Evolutionary conservation across 129 eudicot genomes (phyloP), one percentile per base, ranked within the genome.

Genomic region (Flaveria robusta): DNA sequence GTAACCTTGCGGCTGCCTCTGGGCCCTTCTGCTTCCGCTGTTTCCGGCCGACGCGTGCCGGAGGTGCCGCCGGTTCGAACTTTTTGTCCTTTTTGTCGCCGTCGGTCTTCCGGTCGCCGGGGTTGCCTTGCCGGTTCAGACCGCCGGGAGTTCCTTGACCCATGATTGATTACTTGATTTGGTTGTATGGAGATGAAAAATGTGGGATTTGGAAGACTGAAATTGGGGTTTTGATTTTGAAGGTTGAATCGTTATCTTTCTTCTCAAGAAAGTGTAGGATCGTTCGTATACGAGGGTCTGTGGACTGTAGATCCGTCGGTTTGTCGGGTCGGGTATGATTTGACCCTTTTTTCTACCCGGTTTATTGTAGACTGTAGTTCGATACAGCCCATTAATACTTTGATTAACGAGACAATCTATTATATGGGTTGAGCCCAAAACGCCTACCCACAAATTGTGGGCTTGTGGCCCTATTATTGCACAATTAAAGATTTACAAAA

Each of bases 71-170:
- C 56, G 96, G 97, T 58, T 93, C 98, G 79, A 83, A 93, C n/a
- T 93, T 93, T 72, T 90, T 93, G 50, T 90, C 98, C 74, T 93
- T 93, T 68, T 93, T 93, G 26, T 93, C 92, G 15, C 88, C 90
- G 43, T 86, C 92, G 77, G 82, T 81, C 63, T 87, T 92, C 26
- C 89, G 86, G 72, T 91, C 97, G 39, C 90, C 94, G 13, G 86
- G 82, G 11, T 7, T 24, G 45, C 84, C 87, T 64, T 85, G 92
- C 55, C 97, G 91, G 83, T 86, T 89, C 31, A 92, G 74, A 2
- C 96, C 92, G 31, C 97, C 97, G 12, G 96, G 92, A 5, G 92
- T 84, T 50, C 96, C 96, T 45, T 92, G 97, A 3, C 97, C 97
- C 97, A 92, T 92, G 65, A 6, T 55, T 72, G 60, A 11, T 42